phyloP scores from a whole-genome alignment of 371 early-diverging fungal species.

The Mortierella sp. region DNA sequence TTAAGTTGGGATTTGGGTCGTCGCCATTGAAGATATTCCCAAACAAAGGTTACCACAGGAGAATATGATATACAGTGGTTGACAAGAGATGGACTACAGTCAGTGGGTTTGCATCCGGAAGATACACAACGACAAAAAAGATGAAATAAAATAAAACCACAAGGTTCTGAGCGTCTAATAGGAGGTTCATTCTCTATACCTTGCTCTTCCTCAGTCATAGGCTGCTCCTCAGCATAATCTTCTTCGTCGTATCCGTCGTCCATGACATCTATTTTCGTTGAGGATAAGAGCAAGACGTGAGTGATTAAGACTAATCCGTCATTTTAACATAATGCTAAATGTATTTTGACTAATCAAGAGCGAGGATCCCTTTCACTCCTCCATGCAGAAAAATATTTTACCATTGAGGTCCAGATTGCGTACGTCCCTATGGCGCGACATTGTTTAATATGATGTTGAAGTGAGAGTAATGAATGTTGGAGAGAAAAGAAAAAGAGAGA shows the following conservation, averaged over 20 bases:
- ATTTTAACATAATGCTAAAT: no score
- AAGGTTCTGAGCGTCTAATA: neutral
- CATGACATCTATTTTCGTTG: constrained; percentile 64
- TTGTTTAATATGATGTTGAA: constrained; percentile 25
- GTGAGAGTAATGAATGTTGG: neutral
- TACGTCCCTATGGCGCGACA: constrained; percentile 83
- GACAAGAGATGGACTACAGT: neutral
- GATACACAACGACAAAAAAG: no score
- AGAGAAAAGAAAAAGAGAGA: constrained; percentile 3
- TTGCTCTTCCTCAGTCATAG: constrained; percentile 38
- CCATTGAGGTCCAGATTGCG: constrained; percentile 79
- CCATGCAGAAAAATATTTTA: constrained; percentile 38
- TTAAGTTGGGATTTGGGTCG: neutral
- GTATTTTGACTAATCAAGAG: no score
- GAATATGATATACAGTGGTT: neutral
- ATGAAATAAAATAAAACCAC: neutral
- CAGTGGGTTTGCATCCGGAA: neutral
- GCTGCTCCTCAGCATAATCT: constrained; percentile 61
- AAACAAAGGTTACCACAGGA: neutral
- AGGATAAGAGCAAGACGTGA: neutral
- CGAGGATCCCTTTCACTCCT: neutral
- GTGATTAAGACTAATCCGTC: no score
- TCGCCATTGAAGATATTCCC: neutral
- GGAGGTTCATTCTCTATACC: constrained; percentile 18
- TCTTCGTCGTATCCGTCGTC: constrained; percentile 74